Conservation (phyloP, 805 yeast species). For the Wickerhamiella occidentalis region DNA sequence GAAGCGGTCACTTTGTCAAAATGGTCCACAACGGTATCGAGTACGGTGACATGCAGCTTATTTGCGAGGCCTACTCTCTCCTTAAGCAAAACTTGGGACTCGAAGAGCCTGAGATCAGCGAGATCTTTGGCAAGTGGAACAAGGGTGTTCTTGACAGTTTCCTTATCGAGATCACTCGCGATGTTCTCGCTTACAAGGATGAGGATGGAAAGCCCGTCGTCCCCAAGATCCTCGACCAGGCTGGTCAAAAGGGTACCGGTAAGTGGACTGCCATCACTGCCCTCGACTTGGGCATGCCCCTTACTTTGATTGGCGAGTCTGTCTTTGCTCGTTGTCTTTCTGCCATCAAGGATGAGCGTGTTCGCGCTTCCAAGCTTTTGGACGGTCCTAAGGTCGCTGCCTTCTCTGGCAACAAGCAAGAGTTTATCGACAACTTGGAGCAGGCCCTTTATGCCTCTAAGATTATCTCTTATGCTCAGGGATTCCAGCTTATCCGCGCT, state of each 20-base stretch:
- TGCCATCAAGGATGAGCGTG: constrained; percentile 84
- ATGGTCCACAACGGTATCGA: constrained; percentile 99
- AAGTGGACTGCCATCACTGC: constrained; percentile 99
- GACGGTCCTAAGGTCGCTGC: constrained; percentile 64
- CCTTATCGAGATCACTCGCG: constrained; percentile 94
- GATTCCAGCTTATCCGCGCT: constrained; percentile 97
- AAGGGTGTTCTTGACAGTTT: constrained; percentile 94
- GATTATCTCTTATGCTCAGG: constrained; percentile 97
- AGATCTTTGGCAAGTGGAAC: constrained; percentile 88
- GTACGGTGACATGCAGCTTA: constrained; percentile 99
- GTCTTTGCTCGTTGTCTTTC: constrained; percentile 94
- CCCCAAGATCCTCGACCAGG: constrained; percentile 91
- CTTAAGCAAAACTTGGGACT: constrained; percentile 89
- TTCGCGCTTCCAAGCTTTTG: constrained; percentile 64
- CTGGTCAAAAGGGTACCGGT: constrained; percentile 99
- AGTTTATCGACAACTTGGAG: constrained; percentile 85
- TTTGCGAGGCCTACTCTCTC: constrained; percentile 94
- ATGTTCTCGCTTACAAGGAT: constrained; percentile 80
- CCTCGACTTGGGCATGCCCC: constrained; percentile 95
- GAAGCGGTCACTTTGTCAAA: constrained; percentile 97
- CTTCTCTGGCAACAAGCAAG: constrained; percentile 61
- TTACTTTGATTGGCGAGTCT: constrained; percentile 96
- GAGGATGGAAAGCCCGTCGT: constrained; percentile 84
- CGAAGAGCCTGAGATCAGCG: constrained; percentile 83
- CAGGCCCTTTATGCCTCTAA: constrained; percentile 98